phyloP scores from a whole-genome alignment of 2,329 filamentous ascomycete genomes.

The Phaeosphaeriaceae sp. region DNA sequence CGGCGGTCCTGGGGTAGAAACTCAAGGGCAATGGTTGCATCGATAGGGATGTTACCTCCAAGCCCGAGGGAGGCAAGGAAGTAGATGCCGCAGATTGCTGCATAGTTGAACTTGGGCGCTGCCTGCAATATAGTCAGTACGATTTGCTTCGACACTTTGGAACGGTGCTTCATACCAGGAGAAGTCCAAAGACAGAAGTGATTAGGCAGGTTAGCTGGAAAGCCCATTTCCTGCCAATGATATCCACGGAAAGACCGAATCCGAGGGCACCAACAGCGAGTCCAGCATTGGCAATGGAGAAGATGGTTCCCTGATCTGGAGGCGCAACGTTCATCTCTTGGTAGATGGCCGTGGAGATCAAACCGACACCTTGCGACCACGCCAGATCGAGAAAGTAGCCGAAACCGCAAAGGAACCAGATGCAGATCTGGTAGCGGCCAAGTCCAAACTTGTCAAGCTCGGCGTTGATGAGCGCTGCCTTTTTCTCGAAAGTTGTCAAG shows the following conservation, averaged over 20 bases:
- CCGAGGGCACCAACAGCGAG: slow-evolving; percentile 36
- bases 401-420: slow-evolving; percentile 43
- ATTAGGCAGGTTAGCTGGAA: slow-evolving; percentile 39
- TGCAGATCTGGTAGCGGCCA: slow-evolving; percentile 39
- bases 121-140: slow-evolving; percentile 22
- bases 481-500: slow-evolving; percentile 38
- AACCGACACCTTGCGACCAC: slow-evolving; percentile 39
- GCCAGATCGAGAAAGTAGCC: slow-evolving; percentile 42
- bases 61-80: slow-evolving; percentile 35
- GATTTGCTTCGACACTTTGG: not conserved
- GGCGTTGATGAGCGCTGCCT: slow-evolving; percentile 41
- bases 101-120: slow-evolving; percentile 40
- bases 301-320: slow-evolving; percentile 31
- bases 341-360: slow-evolving; percentile 37
- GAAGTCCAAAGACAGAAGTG: slow-evolving; percentile 34
- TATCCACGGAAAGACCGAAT: slow-evolving; percentile 35
- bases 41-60: slow-evolving; percentile 39
- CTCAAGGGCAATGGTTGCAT: slow-evolving; percentile 36
- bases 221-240: slow-evolving; percentile 39
- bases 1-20: slow-evolving; percentile 37
- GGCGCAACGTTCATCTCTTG: slow-evolving; percentile 37
- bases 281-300: slow-evolving; percentile 37
- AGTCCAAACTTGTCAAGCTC: slow-evolving; percentile 41
- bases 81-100: slow-evolving; percentile 38
- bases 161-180: slow-evolving; percentile 28